Conservation (phyloP, 2,329 filamentous ascomycete species). For the Colletotrichum caudatum region DNA sequence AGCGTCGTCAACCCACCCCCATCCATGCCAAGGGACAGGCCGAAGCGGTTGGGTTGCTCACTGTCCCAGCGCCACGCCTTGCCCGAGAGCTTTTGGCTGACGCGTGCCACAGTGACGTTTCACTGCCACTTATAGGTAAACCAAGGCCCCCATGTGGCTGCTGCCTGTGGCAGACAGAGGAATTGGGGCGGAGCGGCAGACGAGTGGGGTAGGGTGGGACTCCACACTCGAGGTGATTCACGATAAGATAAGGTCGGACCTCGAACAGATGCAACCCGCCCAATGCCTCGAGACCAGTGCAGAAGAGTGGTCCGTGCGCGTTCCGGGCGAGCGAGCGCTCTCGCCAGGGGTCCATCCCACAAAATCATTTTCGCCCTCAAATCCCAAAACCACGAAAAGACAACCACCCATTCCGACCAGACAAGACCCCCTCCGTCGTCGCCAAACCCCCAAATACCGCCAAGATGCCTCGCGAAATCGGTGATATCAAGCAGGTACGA, state of each 20-base stretch:
- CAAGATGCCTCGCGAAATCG: conserved; percentile 98
- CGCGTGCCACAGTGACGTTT: conserved; percentile 40
- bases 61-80: conserved; percentile 17
- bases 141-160: neutral
- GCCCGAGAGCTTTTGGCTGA: conserved; percentile 10
- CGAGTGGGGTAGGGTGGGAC: too few relatives aligned
- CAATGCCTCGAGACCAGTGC: neutral
- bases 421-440: conserved; percentile 38
- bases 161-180: conserved; percentile 22
- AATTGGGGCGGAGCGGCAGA: neutral
- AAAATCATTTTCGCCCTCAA: conserved; percentile 44
- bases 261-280: neutral
- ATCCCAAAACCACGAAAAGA: conserved; percentile 35
- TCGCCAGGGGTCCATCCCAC: conserved; percentile 42
- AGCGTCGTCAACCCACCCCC: conserved; percentile 31
- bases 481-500: conserved; percentile 90
- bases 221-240: too few relatives aligned
- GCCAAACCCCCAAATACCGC: conserved; percentile 55
- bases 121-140: neutral
- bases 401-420: conserved; percentile 32
- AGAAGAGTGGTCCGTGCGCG: conserved; percentile 31
- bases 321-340: conserved; percentile 10
- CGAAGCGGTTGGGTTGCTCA: neutral
- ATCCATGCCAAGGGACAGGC: conserved; percentile 9
- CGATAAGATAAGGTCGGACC: conserved; percentile 27